Base-by-base conservation (phyloP, 306 rosid species). In the Elaeagnus macrophylla region DNA sequence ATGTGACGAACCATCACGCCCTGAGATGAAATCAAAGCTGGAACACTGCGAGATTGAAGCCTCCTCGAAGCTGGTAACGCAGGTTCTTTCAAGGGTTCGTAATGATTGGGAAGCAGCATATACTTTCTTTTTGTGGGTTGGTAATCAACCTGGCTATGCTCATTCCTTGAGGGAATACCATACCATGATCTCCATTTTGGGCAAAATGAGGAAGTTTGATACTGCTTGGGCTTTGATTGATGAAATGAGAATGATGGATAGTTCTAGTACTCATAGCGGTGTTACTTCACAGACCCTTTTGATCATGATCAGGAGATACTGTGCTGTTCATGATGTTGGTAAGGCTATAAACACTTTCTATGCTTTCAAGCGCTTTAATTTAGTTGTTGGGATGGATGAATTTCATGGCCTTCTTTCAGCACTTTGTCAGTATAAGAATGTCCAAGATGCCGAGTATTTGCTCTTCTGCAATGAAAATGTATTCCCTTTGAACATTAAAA, bases 21-120 rank as follows among this genome's bases (percentile, higher is more conserved):
- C 59, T 60, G 74, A 68, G 59, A 49, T 82, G 55, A 81, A 65
- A 68, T 57, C 54, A 20, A 79, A 81, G 79, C 94, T 90, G 65
- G 84, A 79, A 44, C 56, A 64, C 16, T 72, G 86, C 44, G 46
- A 65, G 51, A 72, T 83, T 51, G 54, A 18, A 56, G 74, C 53
- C 36, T 77, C 94, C 10, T 56, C 80, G 7, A 88, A 81, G 72
- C 67, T 90, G 69, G 95, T 90, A 40, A 79, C 20, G 49, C 88
- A 70, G 75, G 76, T 90, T 57, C 79, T 90, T 62, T 78, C 94
- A 10, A 75, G 77, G 35, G 47, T 72, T 50, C 86, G 88, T 35
- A 86, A 83, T 53, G 94, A 83, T 38, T 90, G 95, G 97, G 90
- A 86, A 69, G 85, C 79, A 8, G 90, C 97, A 46, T 81, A 77